Evolutionary conservation across 1,139 yeast species (phyloP), one percentile per base, ranked within the genome.

Genomic region (Pichia sp.): DNA sequence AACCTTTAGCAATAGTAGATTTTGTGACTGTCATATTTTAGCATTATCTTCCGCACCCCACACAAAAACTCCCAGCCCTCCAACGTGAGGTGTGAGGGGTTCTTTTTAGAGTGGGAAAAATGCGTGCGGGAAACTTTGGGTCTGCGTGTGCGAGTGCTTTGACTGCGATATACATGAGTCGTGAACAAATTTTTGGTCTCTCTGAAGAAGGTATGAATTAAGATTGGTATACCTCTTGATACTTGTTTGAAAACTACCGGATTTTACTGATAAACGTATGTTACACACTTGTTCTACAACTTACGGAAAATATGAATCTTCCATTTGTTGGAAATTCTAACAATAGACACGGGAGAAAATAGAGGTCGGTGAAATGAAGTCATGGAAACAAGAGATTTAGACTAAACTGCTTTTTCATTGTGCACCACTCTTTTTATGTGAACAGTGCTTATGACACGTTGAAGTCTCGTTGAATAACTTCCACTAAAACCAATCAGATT

Each of bases 261-360:
- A 43, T 37, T 37, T 8, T 21, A 26, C 44, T 40, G 49, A 48
- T 48, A 43, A 41, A 48, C 40, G 50, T 48, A 48, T 48, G 50
- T 48, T 34, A 40, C 21, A 5, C 12, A 12, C 8, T 3, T 10
- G 21, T 10, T 39, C 19, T 41, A 41, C 12, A 30, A 31, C n/a
- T 18, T 31, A 10, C 18, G 9, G 18, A 44, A 19, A 41, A 41
- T 51, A 55, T 55, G 51, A 51, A 55, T 53, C n/a, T n/a, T n/a
- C n/a, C n/a, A 46, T 40, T 40, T 31, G 16, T n/a, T 31, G 28
- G n/a, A n/a, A n/a, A n/a, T n/a, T n/a, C n/a, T n/a, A n/a, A n/a
- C n/a, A n/a, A n/a, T n/a, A n/a, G n/a, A n/a, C n/a, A n/a, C n/a
- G n/a, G n/a, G n/a, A n/a, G n/a, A n/a, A n/a, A n/a, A 25, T 25